Evolutionary conservation across 495 filamentous ascomycete species (phyloP).

Genomic region (Penicillium dipodomyicola): DNA sequence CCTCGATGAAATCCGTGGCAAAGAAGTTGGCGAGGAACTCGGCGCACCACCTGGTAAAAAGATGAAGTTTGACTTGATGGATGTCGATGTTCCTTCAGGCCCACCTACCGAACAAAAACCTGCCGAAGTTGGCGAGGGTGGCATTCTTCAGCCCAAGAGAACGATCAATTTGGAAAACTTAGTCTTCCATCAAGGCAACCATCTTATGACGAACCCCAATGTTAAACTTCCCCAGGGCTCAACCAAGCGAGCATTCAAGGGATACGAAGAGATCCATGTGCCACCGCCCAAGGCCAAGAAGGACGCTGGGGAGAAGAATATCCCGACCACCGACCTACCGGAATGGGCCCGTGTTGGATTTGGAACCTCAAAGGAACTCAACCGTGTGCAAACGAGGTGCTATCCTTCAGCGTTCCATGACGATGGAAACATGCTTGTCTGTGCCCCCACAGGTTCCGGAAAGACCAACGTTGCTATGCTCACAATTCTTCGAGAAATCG

Average conservation of each 20-base stretch:
- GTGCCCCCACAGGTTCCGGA: slow-evolving; percentile 93
- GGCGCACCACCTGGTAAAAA: slow-evolving; percentile 64
- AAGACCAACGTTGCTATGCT: slow-evolving; percentile 99
- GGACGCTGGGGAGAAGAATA: slow-evolving; percentile 73
- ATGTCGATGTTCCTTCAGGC: slow-evolving; percentile 75
- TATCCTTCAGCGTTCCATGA: slow-evolving; percentile 88
- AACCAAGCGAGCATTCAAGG: slow-evolving; percentile 91
- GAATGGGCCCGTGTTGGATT: slow-evolving; percentile 90
- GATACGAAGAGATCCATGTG: slow-evolving; percentile 97
- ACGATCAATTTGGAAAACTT: slow-evolving; percentile 93
- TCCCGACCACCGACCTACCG: slow-evolving; percentile 82
- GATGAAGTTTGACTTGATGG: slow-evolving; percentile 83
- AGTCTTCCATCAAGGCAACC: slow-evolving; percentile 95
- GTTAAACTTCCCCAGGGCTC: slow-evolving; percentile 95
- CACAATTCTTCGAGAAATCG: slow-evolving; percentile 91
- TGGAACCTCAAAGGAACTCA: slow-evolving; percentile 74
- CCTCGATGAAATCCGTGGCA: slow-evolving; percentile 75
- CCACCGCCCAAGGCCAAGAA: slow-evolving; percentile 81
- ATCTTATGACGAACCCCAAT: slow-evolving; percentile 96
- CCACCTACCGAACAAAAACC: slow-evolving; percentile 49
- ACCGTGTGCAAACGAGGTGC: slow-evolving; percentile 92
- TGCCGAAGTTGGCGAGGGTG: slow-evolving; percentile 66
- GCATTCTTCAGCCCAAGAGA: slow-evolving; percentile 83
- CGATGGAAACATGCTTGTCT: slow-evolving; percentile 96
- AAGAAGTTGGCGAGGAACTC: slow-evolving; percentile 54